Percentiles rank a stretch among this genome's conserved stretches.
Conservation (phyloP, 2,329 filamentous ascomycete species). For the Sphaerulina musiva region DNA sequence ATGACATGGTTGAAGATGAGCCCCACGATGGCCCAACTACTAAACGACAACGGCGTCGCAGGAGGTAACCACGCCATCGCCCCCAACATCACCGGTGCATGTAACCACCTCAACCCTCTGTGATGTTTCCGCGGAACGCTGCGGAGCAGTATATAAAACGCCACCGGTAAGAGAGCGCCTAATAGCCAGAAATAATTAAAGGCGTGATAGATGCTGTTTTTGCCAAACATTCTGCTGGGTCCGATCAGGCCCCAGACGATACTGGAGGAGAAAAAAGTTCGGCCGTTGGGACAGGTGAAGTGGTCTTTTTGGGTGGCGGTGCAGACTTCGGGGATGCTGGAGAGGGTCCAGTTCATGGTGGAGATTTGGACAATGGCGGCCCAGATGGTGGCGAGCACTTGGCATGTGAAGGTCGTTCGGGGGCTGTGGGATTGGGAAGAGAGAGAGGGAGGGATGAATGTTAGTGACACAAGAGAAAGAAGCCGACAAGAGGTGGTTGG, state of each 20-base stretch:
- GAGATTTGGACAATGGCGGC: slow-evolving; percentile 75
- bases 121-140: slow-evolving; percentile 14
- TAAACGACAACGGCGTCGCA: slow-evolving; percentile 74
- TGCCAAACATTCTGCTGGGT: slow-evolving; percentile 73
- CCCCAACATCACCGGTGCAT: slow-evolving; percentile 67
- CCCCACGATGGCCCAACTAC: slow-evolving; percentile 78
- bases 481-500: too few species aligned
- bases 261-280: slow-evolving; percentile 83
- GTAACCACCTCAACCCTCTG: slow-evolving; percentile 13
- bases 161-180: slow-evolving; percentile 66
- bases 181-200: slow-evolving; percentile 77
- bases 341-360: slow-evolving; percentile 87
- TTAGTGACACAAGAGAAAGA: too few species aligned
- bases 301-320: slow-evolving; percentile 74
- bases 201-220: slow-evolving; percentile 63
- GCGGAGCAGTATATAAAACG: slow-evolving; percentile 59
- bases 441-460: background rate
- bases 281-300: slow-evolving; percentile 79
- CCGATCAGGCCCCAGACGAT: slow-evolving; percentile 85
- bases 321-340: slow-evolving; percentile 68
- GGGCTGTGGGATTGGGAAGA: slow-evolving; percentile 37
- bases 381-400: slow-evolving; percentile 67
- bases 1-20: slow-evolving; percentile 76
- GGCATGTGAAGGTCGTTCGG: slow-evolving; percentile 69
- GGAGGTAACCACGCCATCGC: slow-evolving; percentile 80